Base-by-base conservation (phyloP, 805 yeast species). In the Brettanomyces bruxellensis region DNA sequence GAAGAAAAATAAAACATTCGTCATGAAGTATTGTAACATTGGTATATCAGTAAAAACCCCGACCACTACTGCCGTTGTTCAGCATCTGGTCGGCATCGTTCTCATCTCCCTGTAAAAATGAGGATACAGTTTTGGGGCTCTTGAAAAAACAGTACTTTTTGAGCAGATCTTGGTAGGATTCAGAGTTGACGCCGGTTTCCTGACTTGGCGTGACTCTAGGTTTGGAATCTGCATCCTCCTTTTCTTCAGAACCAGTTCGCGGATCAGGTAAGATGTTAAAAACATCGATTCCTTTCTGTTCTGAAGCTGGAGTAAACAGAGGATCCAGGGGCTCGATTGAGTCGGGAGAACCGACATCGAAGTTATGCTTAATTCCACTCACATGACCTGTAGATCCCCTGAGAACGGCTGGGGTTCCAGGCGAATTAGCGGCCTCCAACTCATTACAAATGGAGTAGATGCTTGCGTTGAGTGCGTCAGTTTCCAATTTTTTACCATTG, bases 61-160 rank as follows among this genome's bases (percentile, higher is more conserved):
- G 55, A 43, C 57, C 54, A 47, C 18, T 18, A 18, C 11, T 28
- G 32, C 32, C 32, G 11, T 53, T 54, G 40, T 49, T 46, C 45
- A 45, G 49, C 30, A 51, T 38, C 32, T 49, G 44, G 14, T 49
- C 38, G 38, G 47, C 49, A 12, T 51, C 53, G 25, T 49, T 43
- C 6, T 52, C 41, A 23, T 52, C 53, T 34, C 47, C 52, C 28
- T 59, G 55, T 34, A 62, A 52, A 47, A 61, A 55, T 12, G 67
- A 57, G 1, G 67, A 60, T 2, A 64, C 63, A 1, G 67, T 58
- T 6, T 58, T 55, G 9, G 69, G 68, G 6, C 73, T 61, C 49
- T 69, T 64, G 54, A 75, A 81, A 54, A 81, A 81, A 52, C 87
- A 81, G 55, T 77, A 81, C 28, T 75, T 72, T 43, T 79, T 79